Base-by-base conservation (phyloP, 1,139 yeast species). In the Blastobotrys illinoisensis region DNA sequence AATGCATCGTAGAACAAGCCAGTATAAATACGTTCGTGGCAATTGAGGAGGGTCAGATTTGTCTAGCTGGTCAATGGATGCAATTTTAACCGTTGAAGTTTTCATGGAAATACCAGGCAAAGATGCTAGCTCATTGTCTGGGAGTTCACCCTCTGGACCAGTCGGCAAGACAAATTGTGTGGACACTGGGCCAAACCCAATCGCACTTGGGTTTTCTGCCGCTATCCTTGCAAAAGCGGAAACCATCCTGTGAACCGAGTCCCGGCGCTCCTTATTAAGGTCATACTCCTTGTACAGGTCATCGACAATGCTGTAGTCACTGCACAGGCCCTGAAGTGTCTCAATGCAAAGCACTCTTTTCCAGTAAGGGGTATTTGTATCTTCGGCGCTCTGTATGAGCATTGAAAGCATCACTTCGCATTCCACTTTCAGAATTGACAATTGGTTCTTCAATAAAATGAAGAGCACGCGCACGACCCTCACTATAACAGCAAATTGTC, bases 401-500 rank as follows among this genome's bases (percentile, higher is more conserved):
- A 86, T 75, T 0, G 95, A 83, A 20, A 91, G 70, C 1, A 91
- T 81, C 6, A 89, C 89, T 65, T 89, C 97, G 28, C 88, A 78
- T 68, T 91, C 97, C 44, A 87, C 79, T 52, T 81, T 84, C 40
- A 91, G 71, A 14, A 82, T 78, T 0, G 75, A 69, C 44, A 89
- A 74, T 58, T 85, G 90, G 9, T 82, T 76, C 18, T 80, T 73
- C 13, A 90, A 71, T 47, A 90, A 67, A 5, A 88, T 72, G 49
- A 79, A 77, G 11, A 88, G 75, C 13, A 90, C 78, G 55, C 98
- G 76, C 55, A 89, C 81, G 5, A 88, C 85, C 59, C 98, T 77
- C 1, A 86, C 85, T 46, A 83, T 79, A 7, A 85, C 75, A 0
- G 93, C 78, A 64, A 88, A 91, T 49, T 78, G 84, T 51, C 78